Percentiles rank a stretch among this genome's conserved stretches.
Conservation (phyloP, 495 filamentous ascomycete species). For the Aspergillus steynii region DNA sequence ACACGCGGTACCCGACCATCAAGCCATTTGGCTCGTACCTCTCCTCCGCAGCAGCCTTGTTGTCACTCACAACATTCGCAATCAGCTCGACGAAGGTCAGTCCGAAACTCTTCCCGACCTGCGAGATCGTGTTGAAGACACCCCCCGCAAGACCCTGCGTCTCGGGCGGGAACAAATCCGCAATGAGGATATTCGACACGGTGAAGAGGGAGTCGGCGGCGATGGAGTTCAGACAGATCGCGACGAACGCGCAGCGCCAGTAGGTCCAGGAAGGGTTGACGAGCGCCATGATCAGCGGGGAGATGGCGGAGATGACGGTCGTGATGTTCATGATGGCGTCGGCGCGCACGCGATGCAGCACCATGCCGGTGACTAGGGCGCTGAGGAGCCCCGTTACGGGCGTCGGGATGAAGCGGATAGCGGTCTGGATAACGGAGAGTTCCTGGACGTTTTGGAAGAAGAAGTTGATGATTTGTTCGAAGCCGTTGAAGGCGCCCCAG, state of each 20-base stretch:
- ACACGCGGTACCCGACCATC: conserved; percentile 50
- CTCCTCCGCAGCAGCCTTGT: conserved; percentile 32
- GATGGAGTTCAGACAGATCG: conserved; percentile 41
- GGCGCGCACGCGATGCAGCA: conserved; percentile 42
- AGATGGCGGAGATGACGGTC: conserved; percentile 32
- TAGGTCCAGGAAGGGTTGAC: conserved; percentile 40
- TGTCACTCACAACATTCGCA: conserved; percentile 32
- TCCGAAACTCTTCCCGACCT: conserved; percentile 55
- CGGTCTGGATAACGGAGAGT: conserved; percentile 31
- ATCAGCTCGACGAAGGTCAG: conserved; percentile 50
- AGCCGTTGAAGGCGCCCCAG: conserved; percentile 34
- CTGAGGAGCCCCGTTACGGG: conserved; percentile 41
- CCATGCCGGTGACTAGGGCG: conserved; percentile 47
- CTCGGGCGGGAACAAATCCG: conserved; percentile 47
- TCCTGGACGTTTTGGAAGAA: conserved; percentile 33
- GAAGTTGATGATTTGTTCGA: conserved; percentile 36
- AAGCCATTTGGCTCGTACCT: conserved; percentile 17
- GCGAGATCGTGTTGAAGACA: conserved; percentile 56
- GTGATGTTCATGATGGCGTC: conserved; percentile 36
- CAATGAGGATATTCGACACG: conserved; percentile 54
- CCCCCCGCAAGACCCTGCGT: conserved; percentile 56
- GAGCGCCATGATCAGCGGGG: conserved; percentile 44
- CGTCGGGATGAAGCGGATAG: conserved; percentile 50
- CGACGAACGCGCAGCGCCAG: conserved; percentile 48
- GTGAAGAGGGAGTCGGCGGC: conserved; percentile 52